Percentiles rank a stretch among this genome's conserved stretches.
These are phyloP conservation scores for Warburgia ugandensis DNA, from an alignment of 164 flowering plant genomes.

Conservation along the genomic window DNA sequence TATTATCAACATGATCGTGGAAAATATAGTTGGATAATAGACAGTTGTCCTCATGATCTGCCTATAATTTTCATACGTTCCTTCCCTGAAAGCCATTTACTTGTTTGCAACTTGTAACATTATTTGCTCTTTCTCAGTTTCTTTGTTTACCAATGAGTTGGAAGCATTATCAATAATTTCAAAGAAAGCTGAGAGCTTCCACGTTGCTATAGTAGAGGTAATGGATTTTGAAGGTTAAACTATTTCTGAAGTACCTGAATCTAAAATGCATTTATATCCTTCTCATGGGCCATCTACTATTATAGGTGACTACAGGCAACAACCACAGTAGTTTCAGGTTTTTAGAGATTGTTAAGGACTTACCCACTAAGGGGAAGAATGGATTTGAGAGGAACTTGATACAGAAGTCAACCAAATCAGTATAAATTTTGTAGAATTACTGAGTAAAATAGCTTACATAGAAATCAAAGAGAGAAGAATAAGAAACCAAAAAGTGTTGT, in stretches of 20 bases:
- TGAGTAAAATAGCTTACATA: too few relatives aligned
- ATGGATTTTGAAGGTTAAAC: not conserved
- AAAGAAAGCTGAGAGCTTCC: slow-evolving; percentile 45
- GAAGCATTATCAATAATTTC: slow-evolving; percentile 62
- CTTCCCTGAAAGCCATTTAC: not conserved
- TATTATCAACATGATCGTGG: too few relatives aligned
- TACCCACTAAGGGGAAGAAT: slow-evolving; percentile 89
- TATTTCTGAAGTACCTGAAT: not conserved
- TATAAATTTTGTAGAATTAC: too few relatives aligned
- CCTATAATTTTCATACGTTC: not conserved
- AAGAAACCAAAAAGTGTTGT: too few relatives aligned
- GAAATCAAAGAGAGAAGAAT: too few relatives aligned
- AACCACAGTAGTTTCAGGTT: slow-evolving; percentile 47
- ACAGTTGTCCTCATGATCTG: too few relatives aligned
- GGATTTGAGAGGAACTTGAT: too few relatives aligned
- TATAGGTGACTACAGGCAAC: slow-evolving; percentile 43
- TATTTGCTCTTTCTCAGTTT: slow-evolving; percentile 43
- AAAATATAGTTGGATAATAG: too few relatives aligned
- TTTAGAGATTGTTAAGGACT: slow-evolving; percentile 54
- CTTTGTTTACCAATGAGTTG: slow-evolving; percentile 43
- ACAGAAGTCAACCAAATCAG: too few relatives aligned
- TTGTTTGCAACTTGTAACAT: not conserved
- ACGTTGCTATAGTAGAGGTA: slow-evolving; percentile 91
- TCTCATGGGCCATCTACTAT: slow-evolving; percentile 3
- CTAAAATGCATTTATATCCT: not conserved